These are phyloP conservation scores for Leccinum subgranulosum DNA, from an alignment of 768 basidiomycete species.

Conservation along the genomic window DNA sequence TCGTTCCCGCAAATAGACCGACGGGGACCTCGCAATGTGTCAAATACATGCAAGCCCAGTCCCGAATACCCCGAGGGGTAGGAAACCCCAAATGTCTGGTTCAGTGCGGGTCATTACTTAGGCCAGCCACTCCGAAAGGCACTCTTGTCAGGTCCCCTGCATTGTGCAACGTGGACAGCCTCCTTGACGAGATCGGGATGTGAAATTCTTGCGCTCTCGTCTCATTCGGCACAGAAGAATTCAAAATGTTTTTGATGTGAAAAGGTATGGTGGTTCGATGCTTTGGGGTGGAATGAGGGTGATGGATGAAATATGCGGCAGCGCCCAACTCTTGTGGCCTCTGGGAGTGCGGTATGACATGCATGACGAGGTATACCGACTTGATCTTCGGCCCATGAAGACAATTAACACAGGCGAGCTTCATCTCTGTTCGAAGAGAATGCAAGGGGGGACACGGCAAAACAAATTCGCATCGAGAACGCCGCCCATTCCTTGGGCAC, in stretches of 20 bases:
- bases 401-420: background rate
- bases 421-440: background rate
- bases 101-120: background rate
- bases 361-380: conserved; percentile 1
- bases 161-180: conserved; percentile 11
- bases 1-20: background rate
- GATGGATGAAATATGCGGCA: conserved; percentile 10
- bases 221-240: conserved; percentile 1
- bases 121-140: conserved; percentile 1
- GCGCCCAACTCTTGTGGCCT: background rate
- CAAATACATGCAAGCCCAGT: conserved; percentile 1
- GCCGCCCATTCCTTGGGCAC: background rate
- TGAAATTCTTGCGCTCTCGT: conserved; percentile 9
- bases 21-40: conserved; percentile 4
- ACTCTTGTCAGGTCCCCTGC: conserved; percentile 2
- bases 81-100: background rate
- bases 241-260: conserved; percentile 16
- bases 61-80: background rate
- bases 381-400: background rate
- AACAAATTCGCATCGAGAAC: conserved; percentile 2
- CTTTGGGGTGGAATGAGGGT: conserved; percentile 8
- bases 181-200: conserved; percentile 17
- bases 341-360: background rate
- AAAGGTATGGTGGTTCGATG: conserved; percentile 12
- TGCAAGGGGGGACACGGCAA: background rate